A percentile compares a stretch with the other conserved stretches of the same genome.
Conservation (phyloP, 768 basidiomycete species). For the Leccinum arenicola region DNA sequence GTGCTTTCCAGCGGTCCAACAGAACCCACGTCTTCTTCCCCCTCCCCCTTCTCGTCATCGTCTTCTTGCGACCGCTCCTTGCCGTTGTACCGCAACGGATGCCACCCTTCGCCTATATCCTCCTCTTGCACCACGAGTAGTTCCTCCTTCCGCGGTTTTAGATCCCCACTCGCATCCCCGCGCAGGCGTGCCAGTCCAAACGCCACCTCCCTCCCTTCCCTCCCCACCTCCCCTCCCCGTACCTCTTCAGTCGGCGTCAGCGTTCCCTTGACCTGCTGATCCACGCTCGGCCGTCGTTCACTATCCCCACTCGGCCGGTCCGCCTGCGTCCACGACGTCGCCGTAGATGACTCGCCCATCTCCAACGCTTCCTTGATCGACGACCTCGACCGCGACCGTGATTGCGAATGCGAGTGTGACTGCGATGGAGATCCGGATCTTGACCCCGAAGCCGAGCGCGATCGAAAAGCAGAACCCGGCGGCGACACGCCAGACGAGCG, state of each 20-base stretch:
- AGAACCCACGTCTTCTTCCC: constrained; percentile 16
- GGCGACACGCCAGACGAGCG: neutral
- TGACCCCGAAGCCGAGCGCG: constrained; percentile 5
- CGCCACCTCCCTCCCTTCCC: neutral
- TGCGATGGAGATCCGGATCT: neutral
- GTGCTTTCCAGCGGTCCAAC: constrained; percentile 11
- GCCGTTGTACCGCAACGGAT: constrained; percentile 19
- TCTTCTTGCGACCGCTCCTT: constrained; percentile 11
- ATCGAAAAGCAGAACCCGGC: neutral
- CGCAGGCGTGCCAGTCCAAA: constrained; percentile 31
- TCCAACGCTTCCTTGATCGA: constrained; percentile 15
- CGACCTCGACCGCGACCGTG: constrained; percentile 15
- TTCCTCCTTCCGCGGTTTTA: constrained; percentile 18
- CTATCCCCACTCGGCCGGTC: constrained; percentile 8
- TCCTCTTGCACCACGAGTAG: constrained; percentile 22
- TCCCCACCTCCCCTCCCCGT: neutral
- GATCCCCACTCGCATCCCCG: neutral
- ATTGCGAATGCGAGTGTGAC: constrained; percentile 1
- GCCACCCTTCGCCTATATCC: constrained; percentile 27
- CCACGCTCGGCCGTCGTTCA: constrained; percentile 1
- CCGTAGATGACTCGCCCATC: constrained; percentile 21
- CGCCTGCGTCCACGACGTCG: constrained; percentile 28
- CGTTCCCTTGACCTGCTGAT: neutral
- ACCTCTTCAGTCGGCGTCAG: neutral
- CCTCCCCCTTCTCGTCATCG: constrained; percentile 2